Evolutionary conservation across 805 yeast species (phyloP).

Genomic region (Torulaspora maleeae): DNA sequence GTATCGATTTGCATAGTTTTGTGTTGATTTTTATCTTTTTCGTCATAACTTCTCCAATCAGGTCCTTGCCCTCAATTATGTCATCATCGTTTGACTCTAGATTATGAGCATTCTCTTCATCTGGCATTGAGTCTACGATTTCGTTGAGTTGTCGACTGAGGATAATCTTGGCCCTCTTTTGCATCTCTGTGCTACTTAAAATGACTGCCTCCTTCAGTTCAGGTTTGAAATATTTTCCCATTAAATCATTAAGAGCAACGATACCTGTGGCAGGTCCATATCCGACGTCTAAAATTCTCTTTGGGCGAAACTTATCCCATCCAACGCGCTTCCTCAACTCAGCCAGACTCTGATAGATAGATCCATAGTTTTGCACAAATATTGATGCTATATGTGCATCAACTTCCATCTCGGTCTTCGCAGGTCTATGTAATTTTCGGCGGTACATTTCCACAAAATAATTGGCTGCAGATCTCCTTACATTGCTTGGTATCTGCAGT

Average conservation of each 20-base stretch:
- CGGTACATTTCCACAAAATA: conserved; percentile 49
- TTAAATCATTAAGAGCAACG: conserved; percentile 77
- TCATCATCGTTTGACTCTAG: conserved; percentile 22
- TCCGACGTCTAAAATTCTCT: conserved; percentile 69
- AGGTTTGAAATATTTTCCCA: conserved; percentile 63
- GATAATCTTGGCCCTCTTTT: conserved; percentile 69
- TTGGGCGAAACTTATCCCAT: conserved; percentile 52
- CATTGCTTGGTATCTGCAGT: conserved; percentile 54
- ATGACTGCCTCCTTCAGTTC: conserved; percentile 65
- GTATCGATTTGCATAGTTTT: conserved; percentile 49
- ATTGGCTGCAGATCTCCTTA: conserved; percentile 59
- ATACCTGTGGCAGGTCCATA: conserved; percentile 92
- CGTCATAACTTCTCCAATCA: conserved; percentile 52
- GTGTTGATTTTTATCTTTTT: conserved; percentile 52
- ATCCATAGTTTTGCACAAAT: conserved; percentile 76
- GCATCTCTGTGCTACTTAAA: conserved; percentile 69
- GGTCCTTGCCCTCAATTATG: conserved; percentile 32
- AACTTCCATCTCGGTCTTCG: conserved; percentile 47
- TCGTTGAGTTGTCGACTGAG: conserved; percentile 66
- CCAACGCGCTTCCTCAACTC: conserved; percentile 62
- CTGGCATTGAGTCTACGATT: conserved; percentile 19
- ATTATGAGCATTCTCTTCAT: conserved; percentile 7
- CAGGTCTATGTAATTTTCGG: conserved; percentile 50
- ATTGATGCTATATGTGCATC: conserved; percentile 79
- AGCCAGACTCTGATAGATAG: conserved; percentile 55